phyloP scores from a whole-genome alignment of 73 alveolate species.

The Uronychia binucleata region DNA sequence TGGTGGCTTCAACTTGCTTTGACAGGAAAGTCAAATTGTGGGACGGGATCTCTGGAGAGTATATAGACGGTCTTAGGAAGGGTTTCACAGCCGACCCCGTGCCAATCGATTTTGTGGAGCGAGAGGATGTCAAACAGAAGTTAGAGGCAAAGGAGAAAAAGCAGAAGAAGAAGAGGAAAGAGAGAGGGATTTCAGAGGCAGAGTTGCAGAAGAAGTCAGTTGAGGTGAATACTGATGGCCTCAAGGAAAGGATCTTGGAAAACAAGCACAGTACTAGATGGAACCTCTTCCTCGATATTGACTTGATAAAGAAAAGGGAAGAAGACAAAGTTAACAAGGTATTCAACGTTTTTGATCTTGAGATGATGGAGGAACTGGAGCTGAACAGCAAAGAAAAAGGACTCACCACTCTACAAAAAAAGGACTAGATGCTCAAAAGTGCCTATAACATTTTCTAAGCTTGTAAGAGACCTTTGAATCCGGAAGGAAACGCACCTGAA shows the following conservation, averaged over 20 bases:
- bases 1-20: constrained; percentile 54
- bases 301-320: neutral
- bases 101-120: constrained; percentile 17
- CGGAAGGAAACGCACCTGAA: neutral
- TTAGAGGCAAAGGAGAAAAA: neutral
- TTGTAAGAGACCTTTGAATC: neutral
- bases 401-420: neutral
- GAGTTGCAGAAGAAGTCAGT: neutral
- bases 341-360: too few relatives aligned
- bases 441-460: neutral
- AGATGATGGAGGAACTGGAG: too few relatives aligned
- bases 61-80: constrained; percentile 51
- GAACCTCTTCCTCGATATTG: neutral
- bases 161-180: neutral
- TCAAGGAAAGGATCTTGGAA: neutral
- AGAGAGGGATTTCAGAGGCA: neutral
- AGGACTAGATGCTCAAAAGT: neutral
- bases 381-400: neutral
- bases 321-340: neutral
- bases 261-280: neutral
- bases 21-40: constrained; percentile 64
- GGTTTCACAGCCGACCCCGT: constrained; percentile 45
- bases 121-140: neutral
- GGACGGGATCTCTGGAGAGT: constrained; percentile 36
- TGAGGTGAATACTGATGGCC: neutral